Evolutionary conservation across 2,329 filamentous ascomycete species (phyloP).

Genomic region (Fusarium sublunatum): DNA sequence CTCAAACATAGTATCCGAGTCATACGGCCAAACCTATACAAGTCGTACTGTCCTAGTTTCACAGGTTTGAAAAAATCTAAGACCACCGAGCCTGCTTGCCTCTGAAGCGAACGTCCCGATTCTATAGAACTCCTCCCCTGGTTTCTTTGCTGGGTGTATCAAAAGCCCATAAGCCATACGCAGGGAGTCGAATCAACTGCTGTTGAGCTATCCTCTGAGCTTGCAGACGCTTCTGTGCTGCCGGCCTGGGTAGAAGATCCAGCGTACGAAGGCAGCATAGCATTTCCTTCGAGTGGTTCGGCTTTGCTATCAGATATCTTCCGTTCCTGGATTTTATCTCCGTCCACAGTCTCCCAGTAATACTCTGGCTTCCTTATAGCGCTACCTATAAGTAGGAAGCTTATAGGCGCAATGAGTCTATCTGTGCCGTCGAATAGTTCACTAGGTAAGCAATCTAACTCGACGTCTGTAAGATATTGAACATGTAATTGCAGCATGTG

Average conservation of each 20-base stretch:
- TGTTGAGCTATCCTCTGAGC: background rate
- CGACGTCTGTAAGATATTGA: background rate
- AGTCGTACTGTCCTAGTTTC: background rate
- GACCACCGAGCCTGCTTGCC: background rate
- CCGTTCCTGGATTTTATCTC: background rate
- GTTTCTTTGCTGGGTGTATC: background rate
- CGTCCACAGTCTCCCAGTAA: background rate
- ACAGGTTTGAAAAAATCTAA: background rate
- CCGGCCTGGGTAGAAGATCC: background rate
- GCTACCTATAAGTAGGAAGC: background rate
- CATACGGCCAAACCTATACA: background rate
- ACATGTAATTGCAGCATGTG: background rate
- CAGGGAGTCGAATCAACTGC: background rate
- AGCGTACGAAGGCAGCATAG: background rate
- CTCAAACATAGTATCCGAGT: too few species aligned
- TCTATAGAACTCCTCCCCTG: background rate
- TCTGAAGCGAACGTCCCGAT: background rate
- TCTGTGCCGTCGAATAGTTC: background rate
- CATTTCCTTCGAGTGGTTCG: background rate
- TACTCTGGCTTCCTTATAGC: background rate
- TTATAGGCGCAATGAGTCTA: background rate
- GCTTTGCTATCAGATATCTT: too few species aligned
- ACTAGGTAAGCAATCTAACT: background rate
- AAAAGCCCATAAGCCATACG: background rate
- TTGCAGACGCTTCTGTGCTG: background rate